phyloP scores from a whole-genome alignment of 352 stramenopile genomes.

The Aphanomyces cochlioides region DNA sequence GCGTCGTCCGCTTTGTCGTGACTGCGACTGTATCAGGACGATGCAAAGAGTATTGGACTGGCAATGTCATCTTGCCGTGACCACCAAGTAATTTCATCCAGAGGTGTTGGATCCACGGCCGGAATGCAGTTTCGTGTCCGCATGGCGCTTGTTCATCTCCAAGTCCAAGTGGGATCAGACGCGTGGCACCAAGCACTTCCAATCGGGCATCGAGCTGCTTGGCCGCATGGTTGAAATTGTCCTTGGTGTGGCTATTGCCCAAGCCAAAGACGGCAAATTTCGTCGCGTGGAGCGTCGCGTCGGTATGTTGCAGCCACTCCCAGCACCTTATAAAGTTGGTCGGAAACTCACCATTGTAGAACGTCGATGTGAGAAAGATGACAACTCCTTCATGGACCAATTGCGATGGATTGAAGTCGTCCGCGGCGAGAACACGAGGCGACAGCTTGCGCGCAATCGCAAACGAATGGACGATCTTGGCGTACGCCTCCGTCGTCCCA shows the following conservation, averaged over 20 bases:
- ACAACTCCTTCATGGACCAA: constrained; percentile 19
- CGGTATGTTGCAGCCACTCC: constrained; percentile 17
- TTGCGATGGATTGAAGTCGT: constrained; percentile 1
- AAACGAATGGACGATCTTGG: constrained; percentile 31
- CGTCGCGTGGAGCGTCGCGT: not conserved
- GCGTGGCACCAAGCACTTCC: constrained; percentile 2
- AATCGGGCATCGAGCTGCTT: constrained; percentile 16
- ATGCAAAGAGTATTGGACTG: constrained; percentile 18
- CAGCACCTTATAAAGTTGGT: constrained; percentile 25
- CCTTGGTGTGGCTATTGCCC: constrained; percentile 22
- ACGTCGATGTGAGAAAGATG: constrained; percentile 28
- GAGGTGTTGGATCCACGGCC: constrained; percentile 23
- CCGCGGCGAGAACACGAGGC: constrained; percentile 8
- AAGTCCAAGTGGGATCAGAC: constrained; percentile 16
- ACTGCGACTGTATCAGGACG: not conserved
- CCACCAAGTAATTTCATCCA: constrained; percentile 19
- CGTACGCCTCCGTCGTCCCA: constrained; percentile 24
- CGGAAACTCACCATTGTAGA: constrained; percentile 30
- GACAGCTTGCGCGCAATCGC: constrained; percentile 18
- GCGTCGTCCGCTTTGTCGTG: not conserved
- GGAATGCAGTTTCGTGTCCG: constrained; percentile 28
- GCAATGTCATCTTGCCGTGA: constrained; percentile 28
- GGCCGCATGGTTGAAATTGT: constrained; percentile 27
- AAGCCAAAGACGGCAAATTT: constrained; percentile 31
- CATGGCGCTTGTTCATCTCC: constrained; percentile 21